Evolutionary conservation across 352 stramenopile species (phyloP), one percentile per base, ranked within the genome.

Genomic region (Pythium sp.): DNA sequence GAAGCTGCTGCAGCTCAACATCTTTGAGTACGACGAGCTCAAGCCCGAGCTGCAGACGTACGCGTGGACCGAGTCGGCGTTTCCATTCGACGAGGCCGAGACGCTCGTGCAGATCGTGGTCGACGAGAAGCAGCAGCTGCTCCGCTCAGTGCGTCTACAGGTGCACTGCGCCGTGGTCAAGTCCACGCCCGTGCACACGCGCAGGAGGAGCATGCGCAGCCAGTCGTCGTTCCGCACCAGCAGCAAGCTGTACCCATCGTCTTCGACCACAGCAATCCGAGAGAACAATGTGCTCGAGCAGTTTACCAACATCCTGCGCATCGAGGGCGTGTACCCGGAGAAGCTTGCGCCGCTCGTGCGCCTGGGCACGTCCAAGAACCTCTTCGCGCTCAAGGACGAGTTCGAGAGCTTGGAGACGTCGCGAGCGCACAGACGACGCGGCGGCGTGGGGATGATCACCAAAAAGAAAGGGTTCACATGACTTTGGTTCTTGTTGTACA

Each of bases 21-120:
- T 58, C 1, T 58, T 85, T 20, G 78, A 90, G 64, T 87, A 82
- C 69, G 76, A 85, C 54, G 28, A 63, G 55, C 72, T 30, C 20
- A 64, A 12, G 47, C 74, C 62, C 3, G 77, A 93, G 54, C 82
- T 97, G 49, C 90, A 98, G 65, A 77, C 82, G 18, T 88, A 89
- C 56, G 86, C 90, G 55, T 92, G 95, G 75, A 83, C 78, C 14
- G 87, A 95, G 59, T 79, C 77, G 22, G 86, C 87, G 14, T 95
- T 98, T 58, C 91, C 97, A 15, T 98, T 91, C 61, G 87, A 92
- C 18, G 81, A 80, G 5, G 75, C 85, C 38, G 79, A 80, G 32
- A 97, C 97, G 7, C 81, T 84, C 41, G 86, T 99, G 34, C 84
- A 95, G 71, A 74, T 96, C 28, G 64, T 89, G 6, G 72, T 93